phyloP scores from a whole-genome alignment of 2,329 filamentous ascomycete genomes.

The Epichloe gansuensis region DNA sequence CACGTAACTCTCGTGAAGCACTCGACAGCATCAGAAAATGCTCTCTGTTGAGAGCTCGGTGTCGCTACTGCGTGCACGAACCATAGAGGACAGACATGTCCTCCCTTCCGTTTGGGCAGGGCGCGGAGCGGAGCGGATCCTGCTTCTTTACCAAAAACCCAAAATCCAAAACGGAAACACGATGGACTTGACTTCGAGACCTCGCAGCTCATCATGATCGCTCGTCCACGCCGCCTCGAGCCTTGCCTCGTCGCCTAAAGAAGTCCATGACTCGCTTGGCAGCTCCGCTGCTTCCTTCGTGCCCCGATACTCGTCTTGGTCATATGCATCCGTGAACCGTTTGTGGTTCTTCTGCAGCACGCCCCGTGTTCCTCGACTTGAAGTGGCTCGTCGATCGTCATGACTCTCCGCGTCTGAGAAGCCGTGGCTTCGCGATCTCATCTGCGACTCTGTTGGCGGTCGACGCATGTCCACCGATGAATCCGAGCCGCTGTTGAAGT shows the following conservation, averaged over 20 bases:
- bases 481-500: slow-evolving; percentile 40
- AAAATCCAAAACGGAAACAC: not conserved
- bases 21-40: not conserved
- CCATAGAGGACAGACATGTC: not conserved
- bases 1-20: not conserved
- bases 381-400: slow-evolving; percentile 27
- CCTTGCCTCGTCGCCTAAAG: slow-evolving; percentile 78
- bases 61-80: not conserved
- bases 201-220: slow-evolving; percentile 18
- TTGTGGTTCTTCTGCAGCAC: slow-evolving; percentile 77
- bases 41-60: not conserved
- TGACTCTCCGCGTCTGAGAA: slow-evolving; percentile 31
- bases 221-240: slow-evolving; percentile 48
- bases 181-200: not conserved
- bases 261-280: slow-evolving; percentile 97
- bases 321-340: slow-evolving; percentile 81
- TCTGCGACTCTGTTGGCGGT: slow-evolving; percentile 25
- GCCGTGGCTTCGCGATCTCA: slow-evolving; percentile 32
- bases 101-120: not conserved
- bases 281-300: slow-evolving; percentile 74
- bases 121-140: too few relatives aligned
- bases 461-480: slow-evolving; percentile 39
- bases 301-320: slow-evolving; percentile 54
- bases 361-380: slow-evolving; percentile 30
- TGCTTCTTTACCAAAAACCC: not conserved